Evolutionary conservation across 2,329 filamentous ascomycete genomes (phyloP), one percentile per base, ranked within the genome.

Genomic region (Microdochium nivale): DNA sequence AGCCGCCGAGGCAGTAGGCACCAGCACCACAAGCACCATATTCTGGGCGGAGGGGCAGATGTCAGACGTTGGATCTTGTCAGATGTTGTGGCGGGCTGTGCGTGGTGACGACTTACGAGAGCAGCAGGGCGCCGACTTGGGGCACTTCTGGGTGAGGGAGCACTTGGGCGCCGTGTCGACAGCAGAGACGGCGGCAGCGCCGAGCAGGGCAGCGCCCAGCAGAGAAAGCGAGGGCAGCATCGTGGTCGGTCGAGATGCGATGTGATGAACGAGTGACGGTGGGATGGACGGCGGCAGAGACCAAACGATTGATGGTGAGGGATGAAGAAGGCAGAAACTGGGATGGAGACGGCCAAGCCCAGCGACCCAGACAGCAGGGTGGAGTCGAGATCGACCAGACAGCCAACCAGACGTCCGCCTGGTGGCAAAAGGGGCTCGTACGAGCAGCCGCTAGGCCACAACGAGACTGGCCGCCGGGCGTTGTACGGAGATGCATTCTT

Each of bases 1-100:
- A 99, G 56, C 94, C 94, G 62, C 94, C 94, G 21, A 99, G 81
- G 65, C 94, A 99, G 79, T 88, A 97, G 52, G 91, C 94, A 62
- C 94, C 94, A 52, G 90, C 83, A 73, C 92, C 94, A 64, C 94
- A 97, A 69, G 92, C 78, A 61, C 89, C 89, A 70, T 96, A 97
- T 70, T 94, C 90, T 95, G 63, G 21, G 19, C 10, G 32, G 37
- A 35, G 53, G 50, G 44, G 25, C 25, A 44, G 32, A 25, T 47
- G 13, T 40, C 16, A 48, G 21, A 25, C 50, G 51, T 52, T 44
- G 25, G 35, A 8, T 47, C 49, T 44, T 27, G 51, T 37, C 32
- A 49, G n/a, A 27, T 30, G 25, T 37, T 14, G 27, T 16, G 30
- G 47, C 9, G 37, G 21, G 24, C 49, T n/a, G 32, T 33, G 16